Conservation (phyloP, 768 basidiomycete species). For the Trametes elegans region DNA sequence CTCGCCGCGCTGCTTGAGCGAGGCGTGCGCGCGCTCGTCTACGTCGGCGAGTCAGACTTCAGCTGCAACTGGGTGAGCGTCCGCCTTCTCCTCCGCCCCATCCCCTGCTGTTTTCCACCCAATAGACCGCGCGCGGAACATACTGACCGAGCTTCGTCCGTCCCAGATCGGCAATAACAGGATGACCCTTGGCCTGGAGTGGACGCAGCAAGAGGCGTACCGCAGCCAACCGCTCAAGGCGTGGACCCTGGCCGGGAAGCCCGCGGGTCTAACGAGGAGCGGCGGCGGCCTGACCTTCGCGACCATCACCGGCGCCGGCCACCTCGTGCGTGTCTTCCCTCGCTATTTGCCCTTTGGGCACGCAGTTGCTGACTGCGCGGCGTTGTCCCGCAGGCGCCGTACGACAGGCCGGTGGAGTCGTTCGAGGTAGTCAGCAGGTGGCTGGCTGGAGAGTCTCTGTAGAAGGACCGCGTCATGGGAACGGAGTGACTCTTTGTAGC, state of each 20-base stretch:
- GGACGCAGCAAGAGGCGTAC: conserved; percentile 54
- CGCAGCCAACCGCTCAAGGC: conserved; percentile 39
- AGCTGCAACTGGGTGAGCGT: conserved; percentile 48
- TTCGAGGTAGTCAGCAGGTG: conserved; percentile 49
- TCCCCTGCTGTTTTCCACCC: not conserved
- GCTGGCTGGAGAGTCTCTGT: conserved; percentile 35
- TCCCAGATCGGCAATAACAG: conserved; percentile 52
- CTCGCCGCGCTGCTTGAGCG: conserved; percentile 53
- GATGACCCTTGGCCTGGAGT: conserved; percentile 56
- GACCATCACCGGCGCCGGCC: conserved; percentile 63
- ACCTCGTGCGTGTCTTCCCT: conserved; percentile 49
- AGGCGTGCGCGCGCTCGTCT: conserved; percentile 47
- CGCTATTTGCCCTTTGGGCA: not conserved
- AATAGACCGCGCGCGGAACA: too few relatives aligned
- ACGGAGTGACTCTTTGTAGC: too few relatives aligned
- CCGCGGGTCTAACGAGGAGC: conserved; percentile 53
- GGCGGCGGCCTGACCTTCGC: conserved; percentile 61
- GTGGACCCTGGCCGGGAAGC: conserved; percentile 51
- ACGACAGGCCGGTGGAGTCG: conserved; percentile 58
- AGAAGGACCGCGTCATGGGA: too few relatives aligned
- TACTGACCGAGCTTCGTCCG: too few relatives aligned
- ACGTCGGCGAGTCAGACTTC: conserved; percentile 53
- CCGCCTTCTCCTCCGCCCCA: not conserved
- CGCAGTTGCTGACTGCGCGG: not conserved
- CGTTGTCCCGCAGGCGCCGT: conserved; percentile 45